Conservation (phyloP, 148 eudicot species). For the Polygonum maritimum region DNA sequence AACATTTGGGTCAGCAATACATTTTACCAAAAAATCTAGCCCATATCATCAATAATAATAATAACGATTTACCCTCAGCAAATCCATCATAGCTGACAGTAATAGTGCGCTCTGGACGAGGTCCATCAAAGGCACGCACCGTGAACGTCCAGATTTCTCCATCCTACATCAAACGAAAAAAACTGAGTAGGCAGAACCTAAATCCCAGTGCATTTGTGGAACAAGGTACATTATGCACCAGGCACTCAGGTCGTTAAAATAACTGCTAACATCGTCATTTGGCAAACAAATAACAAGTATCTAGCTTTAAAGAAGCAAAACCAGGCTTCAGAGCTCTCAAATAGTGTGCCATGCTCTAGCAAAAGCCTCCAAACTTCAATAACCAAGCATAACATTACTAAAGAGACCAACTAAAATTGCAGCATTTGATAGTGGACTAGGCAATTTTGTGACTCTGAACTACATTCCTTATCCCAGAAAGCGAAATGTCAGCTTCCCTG, state of each 20-base stretch:
- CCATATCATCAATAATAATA: not conserved
- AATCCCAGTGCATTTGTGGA: not conserved
- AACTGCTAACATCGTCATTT: not conserved
- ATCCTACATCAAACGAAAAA: constrained; percentile 49
- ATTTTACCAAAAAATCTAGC: not conserved
- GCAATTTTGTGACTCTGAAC: not conserved
- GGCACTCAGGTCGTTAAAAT: not conserved
- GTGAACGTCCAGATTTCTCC: constrained; percentile 93
- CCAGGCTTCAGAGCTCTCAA: not conserved
- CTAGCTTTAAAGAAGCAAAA: not conserved
- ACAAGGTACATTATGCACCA: not conserved
- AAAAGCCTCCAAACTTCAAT: not conserved
- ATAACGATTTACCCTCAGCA: constrained; percentile 62
- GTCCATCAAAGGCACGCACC: constrained; percentile 70
- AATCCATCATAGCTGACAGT: constrained; percentile 90
- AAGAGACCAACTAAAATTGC: not conserved
- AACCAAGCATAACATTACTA: not conserved
- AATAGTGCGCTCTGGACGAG: constrained; percentile 73
- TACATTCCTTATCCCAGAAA: not conserved
- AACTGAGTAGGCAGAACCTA: not conserved
- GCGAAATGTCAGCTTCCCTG: not conserved
- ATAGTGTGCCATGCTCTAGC: not conserved
- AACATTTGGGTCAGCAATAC: constrained; percentile 4
- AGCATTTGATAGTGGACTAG: not conserved
- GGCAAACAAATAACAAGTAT: not conserved